These are phyloP conservation scores for Sarocladium oryzae DNA, from an alignment of 2,329 filamentous ascomycete genomes.

Conservation along the genomic window DNA sequence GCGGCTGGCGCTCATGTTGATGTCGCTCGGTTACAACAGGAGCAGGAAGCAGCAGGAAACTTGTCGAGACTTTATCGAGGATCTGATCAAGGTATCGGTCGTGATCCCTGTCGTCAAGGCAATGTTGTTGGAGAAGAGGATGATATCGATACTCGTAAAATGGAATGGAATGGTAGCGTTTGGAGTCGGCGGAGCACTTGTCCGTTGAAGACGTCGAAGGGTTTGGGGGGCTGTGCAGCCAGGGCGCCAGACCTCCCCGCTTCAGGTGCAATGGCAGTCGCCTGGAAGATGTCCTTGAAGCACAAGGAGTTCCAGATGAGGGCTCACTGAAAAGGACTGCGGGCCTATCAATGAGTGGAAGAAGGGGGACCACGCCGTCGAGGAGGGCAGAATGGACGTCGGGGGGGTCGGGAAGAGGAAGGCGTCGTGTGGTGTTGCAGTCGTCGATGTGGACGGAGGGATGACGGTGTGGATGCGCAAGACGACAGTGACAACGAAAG, in stretches of 20 bases:
- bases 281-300: not conserved
- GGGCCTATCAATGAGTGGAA: not conserved
- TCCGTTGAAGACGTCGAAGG: constrained; percentile 2
- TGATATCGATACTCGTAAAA: not conserved
- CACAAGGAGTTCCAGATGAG: not conserved
- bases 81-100: not conserved
- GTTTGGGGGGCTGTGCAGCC: constrained; percentile 9
- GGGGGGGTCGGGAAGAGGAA: not conserved
- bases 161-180: not conserved
- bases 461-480: constrained; percentile 8
- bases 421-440: constrained; percentile 1
- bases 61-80: not conserved
- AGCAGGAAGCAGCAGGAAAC: not conserved
- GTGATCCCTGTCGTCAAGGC: not conserved
- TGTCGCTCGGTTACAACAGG: not conserved
- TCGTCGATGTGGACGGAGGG: constrained; percentile 5
- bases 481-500: constrained; percentile 1
- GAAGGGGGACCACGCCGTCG: not conserved
- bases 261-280: not conserved
- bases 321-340: not conserved
- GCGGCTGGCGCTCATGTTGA: constrained; percentile 9
- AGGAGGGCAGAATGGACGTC: not conserved
- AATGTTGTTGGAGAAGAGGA: not conserved
- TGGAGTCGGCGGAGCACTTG: not conserved
- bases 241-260: constrained; percentile 9